Conservation (phyloP, 306 rosid genomes). For the Fragaria iinumae region DNA sequence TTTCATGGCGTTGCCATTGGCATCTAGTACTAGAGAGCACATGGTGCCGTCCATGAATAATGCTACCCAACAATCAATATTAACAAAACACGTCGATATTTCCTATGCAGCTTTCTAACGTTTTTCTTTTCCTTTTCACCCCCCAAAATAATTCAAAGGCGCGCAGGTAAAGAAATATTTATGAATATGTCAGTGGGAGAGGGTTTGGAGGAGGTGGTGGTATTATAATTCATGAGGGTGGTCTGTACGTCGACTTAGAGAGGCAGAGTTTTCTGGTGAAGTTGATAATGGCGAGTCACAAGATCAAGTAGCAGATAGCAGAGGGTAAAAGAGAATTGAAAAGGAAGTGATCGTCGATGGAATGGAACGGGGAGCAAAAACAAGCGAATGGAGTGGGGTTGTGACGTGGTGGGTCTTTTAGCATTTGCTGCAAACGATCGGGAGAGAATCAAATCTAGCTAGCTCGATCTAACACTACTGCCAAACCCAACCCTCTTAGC, state of each 20-base stretch:
- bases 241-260: background rate
- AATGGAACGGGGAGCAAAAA: conserved; percentile 7
- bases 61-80: conserved; percentile 19
- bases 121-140: background rate
- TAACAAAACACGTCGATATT: conserved; percentile 15
- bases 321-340: conserved; percentile 12
- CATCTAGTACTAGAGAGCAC: conserved; percentile 19
- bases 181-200: conserved; percentile 15
- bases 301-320: conserved; percentile 28
- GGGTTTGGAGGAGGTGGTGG: background rate
- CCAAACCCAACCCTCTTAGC: conserved; percentile 27
- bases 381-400: background rate
- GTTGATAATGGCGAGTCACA: conserved; percentile 40
- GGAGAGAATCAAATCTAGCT: conserved; percentile 36
- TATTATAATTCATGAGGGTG: conserved; percentile 12
- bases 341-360: background rate
- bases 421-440: conserved; percentile 29
- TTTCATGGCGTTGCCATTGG: conserved; percentile 19
- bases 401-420: conserved; percentile 31
- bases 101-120: background rate
- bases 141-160: background rate
- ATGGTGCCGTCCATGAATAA: conserved; percentile 22
- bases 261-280: conserved; percentile 14
- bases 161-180: background rate
- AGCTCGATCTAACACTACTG: conserved; percentile 19